Evolutionary conservation across 371 early-diverging fungal genomes (phyloP), one percentile per base, ranked within the genome.

Genomic region (Mucor piriformis): DNA sequence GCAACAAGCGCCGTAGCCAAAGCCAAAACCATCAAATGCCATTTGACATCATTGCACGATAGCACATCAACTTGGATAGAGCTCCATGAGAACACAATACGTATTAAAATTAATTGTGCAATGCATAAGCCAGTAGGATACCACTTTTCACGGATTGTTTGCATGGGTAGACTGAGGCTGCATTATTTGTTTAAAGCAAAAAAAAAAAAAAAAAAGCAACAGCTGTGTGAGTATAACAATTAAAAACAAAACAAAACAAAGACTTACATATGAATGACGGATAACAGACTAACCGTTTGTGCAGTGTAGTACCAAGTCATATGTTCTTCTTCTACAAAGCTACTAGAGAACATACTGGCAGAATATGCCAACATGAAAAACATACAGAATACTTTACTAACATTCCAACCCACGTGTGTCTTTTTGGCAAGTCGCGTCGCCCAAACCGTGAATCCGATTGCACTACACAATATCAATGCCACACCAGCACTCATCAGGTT

Each of bases 251-350:
- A 32, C 42, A 20, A 55, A 34, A 42, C 12, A 10, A n/a, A 20
- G 16, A 40, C 15, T 56, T 82, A 85, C 70, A 83, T 79, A 23
- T 80, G 76, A 4, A 81, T 13, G 2, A 76, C 57, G 7, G 78
- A 67, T 20, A 84, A 54, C 0, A 80, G 49, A 64, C 79, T 76
- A 54, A 83, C 57, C 0, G 88, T 87, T 55, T 88, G 87, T 25
- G 67, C 57, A 65, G 83, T 83, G 68, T 82, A 90, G 55, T 85
- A 91, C 92, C 92, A 92, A 52, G 84, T 83, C 54, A 73, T 76
- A 51, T 88, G 89, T 61, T 92, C 92, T 51, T 92, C 90, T 64
- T 92, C 92, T 1, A 92, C 82, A 67, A 86, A 85, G 47, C 91
- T 90, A 44, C 88, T 89, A 1, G 92, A 83, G 69, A 83, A 83